phyloP scores from a whole-genome alignment of 2,329 filamentous ascomycete species.

The Aureobasidium sp. region DNA sequence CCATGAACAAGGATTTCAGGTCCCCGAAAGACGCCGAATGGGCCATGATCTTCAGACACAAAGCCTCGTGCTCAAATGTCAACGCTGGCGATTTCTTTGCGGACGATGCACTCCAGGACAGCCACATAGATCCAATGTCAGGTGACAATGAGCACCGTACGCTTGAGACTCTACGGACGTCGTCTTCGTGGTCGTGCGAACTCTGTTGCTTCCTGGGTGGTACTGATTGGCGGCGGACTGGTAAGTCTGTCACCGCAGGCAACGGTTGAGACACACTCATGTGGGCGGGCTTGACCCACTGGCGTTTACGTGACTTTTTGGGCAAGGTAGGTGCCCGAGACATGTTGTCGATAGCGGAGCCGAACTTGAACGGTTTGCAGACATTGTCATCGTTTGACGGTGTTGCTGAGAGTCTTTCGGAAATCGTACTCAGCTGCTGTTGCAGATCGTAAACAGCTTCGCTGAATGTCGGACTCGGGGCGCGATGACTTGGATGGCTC shows the following conservation, averaged over 20 bases:
- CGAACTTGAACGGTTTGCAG: conserved; percentile 19
- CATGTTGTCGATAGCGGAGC: conserved; percentile 19
- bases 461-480: conserved; percentile 38
- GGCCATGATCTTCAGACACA: conserved; percentile 45
- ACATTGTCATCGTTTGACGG: conserved; percentile 11
- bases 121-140: not conserved
- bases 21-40: conserved; percentile 44
- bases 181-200: not conserved
- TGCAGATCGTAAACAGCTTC: conserved; percentile 36
- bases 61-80: conserved; percentile 18
- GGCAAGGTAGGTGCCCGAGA: conserved; percentile 30
- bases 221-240: not conserved
- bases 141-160: not conserved
- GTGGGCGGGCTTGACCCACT: conserved; percentile 20
- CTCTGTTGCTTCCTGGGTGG: not conserved
- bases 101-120: not conserved
- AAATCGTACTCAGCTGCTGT: conserved; percentile 20
- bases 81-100: not conserved
- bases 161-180: conserved; percentile 1
- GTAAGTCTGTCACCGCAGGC: not conserved
- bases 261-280: not conserved
- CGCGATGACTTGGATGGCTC: not conserved
- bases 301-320: conserved; percentile 35
- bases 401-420: conserved; percentile 18
- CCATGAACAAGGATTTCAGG: conserved; percentile 45